Base-by-base conservation (phyloP, 257 asterid species). In the Haberlea rhodopensis region DNA sequence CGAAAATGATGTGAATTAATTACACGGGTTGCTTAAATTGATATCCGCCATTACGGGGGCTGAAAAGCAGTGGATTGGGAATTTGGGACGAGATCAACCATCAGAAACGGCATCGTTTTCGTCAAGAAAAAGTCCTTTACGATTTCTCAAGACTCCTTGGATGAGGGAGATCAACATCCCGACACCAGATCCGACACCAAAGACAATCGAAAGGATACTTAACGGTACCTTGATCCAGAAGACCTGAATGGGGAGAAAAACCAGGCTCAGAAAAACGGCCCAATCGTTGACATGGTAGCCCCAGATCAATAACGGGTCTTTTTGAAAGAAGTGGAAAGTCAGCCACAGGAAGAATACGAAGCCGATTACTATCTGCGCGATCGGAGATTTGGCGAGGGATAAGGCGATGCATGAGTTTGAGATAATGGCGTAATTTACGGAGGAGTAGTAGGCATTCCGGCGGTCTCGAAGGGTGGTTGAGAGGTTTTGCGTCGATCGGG, bases 81-180 rank as follows among this genome's bases (percentile, higher is more conserved):
- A n/a, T n/a, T 18, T 62, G 62, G n/a, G 78, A 49, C 15, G 21
- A 67, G 45, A 88, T 63, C 88, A 91, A 71, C 90, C 97, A 25
- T 54, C 65, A 0, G 79, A 69, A 24, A 77, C 85, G 78, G 91
- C 96, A 26, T 79, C 88, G 71, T 77, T 62, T 63, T 86, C 91
- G 67, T 91, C 95, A 8, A 88, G 83, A 64, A 81, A 88, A 28
- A 84, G 72, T 0, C 87, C 95, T 43, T 88, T 90, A 0, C 90
- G 72, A 63, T 81, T 82, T 57, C 94, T 91, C 75, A 82, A 63
- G 0, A 80, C 74, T 22, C 88, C 96, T 57, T 88, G 95, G 37
- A 79, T 58, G 15, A 63, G 60, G 4, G 80, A 46, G 24, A 83
- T 55, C 60, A 83, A 26, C 16, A 84, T 58, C 57, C 97, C n/a